Evolutionary conservation across 495 filamentous ascomycete species (phyloP), one percentile per base, ranked within the genome.

Genomic region (Penicillium chermesinum): DNA sequence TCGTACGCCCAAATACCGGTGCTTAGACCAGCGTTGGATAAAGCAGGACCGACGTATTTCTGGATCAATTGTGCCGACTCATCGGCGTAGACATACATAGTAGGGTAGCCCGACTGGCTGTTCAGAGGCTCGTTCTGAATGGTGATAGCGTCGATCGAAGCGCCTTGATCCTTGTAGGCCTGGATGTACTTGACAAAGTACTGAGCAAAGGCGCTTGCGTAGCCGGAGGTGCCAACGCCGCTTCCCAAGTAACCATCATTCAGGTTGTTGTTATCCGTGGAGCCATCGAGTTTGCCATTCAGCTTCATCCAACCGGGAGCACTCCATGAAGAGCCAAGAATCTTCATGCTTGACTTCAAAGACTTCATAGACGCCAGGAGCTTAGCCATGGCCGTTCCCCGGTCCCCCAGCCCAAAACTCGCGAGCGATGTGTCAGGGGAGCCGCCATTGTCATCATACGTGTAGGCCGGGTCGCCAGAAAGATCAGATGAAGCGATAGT

Each of bases 261-360:
- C 19, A 81, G 62, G 46, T 72, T 72, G 52, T 81, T 81, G 51
- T 78, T 67, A 18, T 56, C 59, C 0, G 71, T 71, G 21, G 61
- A 68, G 16, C 75, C 75, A 21, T 69, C 65, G 12, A 78, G 66
- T 41, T 70, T 73, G 17, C 67, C 62, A 44, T 79, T 76, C 17
- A 76, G 47, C 54, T 82, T 78, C 78, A 82, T 81, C 78, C 78
- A 82, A 0, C 71, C 78, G 0, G 78, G 78, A 0, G 75, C 61
- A 36, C 67, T 73, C 78, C 78, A 82, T 0, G 75, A 63, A 9
- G 75, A 71, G 1, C 77, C 77, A 20, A 80, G 53, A 25, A 80
- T 67, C 36, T 67, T 68, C 54, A 80, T 69, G 18, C 62, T 53
- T 0, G 69, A 63, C 25, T 63, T 54, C n/a, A 61, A 19, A 1